Base-by-base conservation (phyloP, 495 filamentous ascomycete genomes). In the Lasiosphaeriaceae sp. region DNA sequence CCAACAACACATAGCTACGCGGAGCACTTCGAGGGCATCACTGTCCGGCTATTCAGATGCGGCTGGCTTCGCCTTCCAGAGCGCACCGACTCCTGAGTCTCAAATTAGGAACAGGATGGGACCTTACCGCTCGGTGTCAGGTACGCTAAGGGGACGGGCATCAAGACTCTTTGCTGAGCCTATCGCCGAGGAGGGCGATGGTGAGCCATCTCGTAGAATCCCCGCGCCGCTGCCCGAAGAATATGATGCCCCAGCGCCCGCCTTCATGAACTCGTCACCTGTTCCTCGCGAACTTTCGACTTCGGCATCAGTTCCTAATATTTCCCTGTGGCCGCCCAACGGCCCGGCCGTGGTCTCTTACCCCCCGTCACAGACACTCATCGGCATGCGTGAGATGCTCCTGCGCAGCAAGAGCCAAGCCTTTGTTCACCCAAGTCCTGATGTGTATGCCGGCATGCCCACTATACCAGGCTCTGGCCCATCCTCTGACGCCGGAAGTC, bases 351-450 rank as follows among this genome's bases (percentile, higher is more conserved):
- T 72, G 12, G 67, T 74, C 24, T 68, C n/a, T 74, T 69, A 76
- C 35, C 54, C 68, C 14, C 68, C 75, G 24, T 66, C 70, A 5
- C 74, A 77, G 52, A 89, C 85, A 4, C 71, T 88, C 1, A 76
- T 89, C n/a, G 79, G 80, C 16, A 78, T 82, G 64, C 81, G 87
- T 22, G 83, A 88, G 44, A 76, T 66, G 48, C 74, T 86, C 44
- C 66, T 89, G 16, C 80, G 80, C 20, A 83, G 71, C 58, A 80
- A 80, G 56, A 71, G 29, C 65, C 64, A 47, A 35, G 23, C n/a
- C 24, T 22, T 43, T 11, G 14, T 22, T 1, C 20, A 9, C 14
- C 11, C 39, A 12, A 12, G 21, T 14, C 58, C 47, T 66, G 64
- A 54, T 55, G 73, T 57, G 54, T 50, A 65, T 20, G 26, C 21